Base-by-base conservation (phyloP, 176 grass and related monocot species). In the Calamus simplicifolius region DNA sequence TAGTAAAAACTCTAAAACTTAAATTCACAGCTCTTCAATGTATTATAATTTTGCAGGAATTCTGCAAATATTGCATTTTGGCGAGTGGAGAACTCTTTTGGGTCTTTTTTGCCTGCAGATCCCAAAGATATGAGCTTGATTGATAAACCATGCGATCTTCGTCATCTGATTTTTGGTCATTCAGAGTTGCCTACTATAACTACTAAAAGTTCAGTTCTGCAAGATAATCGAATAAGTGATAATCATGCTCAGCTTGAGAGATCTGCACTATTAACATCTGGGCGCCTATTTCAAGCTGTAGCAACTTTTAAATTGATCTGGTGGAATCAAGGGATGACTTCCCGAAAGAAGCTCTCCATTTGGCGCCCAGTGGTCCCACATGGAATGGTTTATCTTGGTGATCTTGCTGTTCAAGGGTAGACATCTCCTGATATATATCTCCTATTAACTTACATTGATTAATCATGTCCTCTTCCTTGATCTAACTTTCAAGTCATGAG, bases 401-500 rank as follows among this genome's bases (percentile, higher is more conserved):
- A 96, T 62, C 81, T 96, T 56, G 86, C 91, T 62, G 57, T 96
- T 78, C 82, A 87, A 25, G 91, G 91, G 91, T 96, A 87, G 26
- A 25, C 4, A 59, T 79, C 58, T 56, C 62, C n/a, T 69, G 8
- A 27, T 61, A 25, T 67, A 50, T 62, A 23, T 38, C 61, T 71
- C 57, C 26, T 19, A 51, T 31, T 61, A 31, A 54, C 30, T 43
- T 13, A 13, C 35, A 12, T 43, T 43, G 10, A 12, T 43, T 43
- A 43, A 43, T 43, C 10, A 43, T 43, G 12, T 10, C 6, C 35
- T 43, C 35, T 2, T 3, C 8, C 35, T 43, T 43, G 35, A 13
- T 43, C 35, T 13, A 43, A 43, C 35, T 43, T 43, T 43, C 8
- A 13, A 43, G 35, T 61, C 29, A 79, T 58, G 5, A 65, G 15